These are phyloP conservation scores for Lactarius trivialis DNA, from an alignment of 768 basidiomycete species.

Conservation along the genomic window DNA sequence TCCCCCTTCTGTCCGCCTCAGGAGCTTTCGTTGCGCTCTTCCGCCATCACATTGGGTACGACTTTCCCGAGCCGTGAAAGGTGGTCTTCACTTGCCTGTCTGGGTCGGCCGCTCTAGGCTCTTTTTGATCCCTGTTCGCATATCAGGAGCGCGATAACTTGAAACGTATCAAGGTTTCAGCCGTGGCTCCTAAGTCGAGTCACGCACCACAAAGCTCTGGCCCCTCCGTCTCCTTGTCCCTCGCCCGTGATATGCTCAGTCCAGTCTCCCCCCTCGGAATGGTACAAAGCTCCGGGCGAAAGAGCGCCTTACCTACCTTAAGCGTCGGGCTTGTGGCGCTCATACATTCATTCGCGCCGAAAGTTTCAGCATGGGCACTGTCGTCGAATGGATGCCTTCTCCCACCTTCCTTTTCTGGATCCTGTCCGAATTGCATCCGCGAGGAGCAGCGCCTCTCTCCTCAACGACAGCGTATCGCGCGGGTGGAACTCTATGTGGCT, in stretches of 20 bases:
- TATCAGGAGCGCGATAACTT: neutral
- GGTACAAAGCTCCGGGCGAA: neutral
- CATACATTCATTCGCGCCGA: neutral
- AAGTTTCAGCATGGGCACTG: neutral
- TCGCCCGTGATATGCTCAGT: neutral
- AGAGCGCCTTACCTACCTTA: neutral
- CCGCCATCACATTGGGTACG: slow-evolving; percentile 3
- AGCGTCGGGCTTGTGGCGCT: neutral
- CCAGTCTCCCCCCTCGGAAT: neutral
- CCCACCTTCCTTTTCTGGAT: neutral
- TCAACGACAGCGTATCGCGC: neutral
- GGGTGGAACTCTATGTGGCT: neutral
- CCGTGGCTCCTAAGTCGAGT: neutral
- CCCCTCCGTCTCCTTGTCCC: neutral
- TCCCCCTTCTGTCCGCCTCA: neutral
- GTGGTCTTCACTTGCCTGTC: neutral
- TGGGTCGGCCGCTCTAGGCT: neutral
- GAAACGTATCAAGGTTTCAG: slow-evolving; percentile 7
- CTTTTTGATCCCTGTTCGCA: neutral
- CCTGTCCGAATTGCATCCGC: neutral
- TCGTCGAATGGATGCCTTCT: neutral
- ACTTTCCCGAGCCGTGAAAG: neutral
- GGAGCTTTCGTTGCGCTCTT: neutral
- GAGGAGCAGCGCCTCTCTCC: neutral
- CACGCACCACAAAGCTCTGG: neutral